Percentiles rank a stretch among this genome's conserved stretches.
Evolutionary conservation across 2,329 filamentous ascomycete species (phyloP).

Genomic region (Thyridium curvatum): DNA sequence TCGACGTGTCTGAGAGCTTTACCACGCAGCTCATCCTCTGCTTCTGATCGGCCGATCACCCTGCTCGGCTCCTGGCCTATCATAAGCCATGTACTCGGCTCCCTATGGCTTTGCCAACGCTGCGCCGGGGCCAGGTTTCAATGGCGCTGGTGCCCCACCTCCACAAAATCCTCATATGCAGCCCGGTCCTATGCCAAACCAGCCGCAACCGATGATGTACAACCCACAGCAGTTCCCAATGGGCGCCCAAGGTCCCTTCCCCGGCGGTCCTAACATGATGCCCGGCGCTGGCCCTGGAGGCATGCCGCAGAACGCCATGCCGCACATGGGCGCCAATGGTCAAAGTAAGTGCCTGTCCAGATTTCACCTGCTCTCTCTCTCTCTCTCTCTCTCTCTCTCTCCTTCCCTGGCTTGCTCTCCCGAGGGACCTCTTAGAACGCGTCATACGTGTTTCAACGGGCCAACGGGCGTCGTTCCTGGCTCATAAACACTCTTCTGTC

Average conservation of each 20-base stretch:
- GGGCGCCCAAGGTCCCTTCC: constrained; percentile 43
- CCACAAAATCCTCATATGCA: constrained; percentile 40
- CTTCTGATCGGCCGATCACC: constrained; percentile 1
- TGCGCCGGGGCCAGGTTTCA: constrained; percentile 45
- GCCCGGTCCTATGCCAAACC: constrained; percentile 31
- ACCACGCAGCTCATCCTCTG: background rate
- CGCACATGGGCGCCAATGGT: constrained; percentile 52
- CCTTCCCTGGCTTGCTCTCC: constrained; percentile 9
- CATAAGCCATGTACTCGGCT: constrained; percentile 45
- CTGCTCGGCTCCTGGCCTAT: constrained; percentile 5
- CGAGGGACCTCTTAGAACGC: too few relatives aligned
- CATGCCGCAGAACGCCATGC: constrained; percentile 60
- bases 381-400: constrained; percentile 15
- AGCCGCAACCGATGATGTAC: constrained; percentile 52
- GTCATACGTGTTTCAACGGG: too few relatives aligned
- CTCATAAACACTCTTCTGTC: too few relatives aligned
- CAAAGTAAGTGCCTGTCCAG: constrained; percentile 59
- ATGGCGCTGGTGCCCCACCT: constrained; percentile 37
- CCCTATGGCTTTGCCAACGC: constrained; percentile 50
- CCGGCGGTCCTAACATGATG: constrained; percentile 47
- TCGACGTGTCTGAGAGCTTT: background rate
- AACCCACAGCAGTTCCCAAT: constrained; percentile 53
- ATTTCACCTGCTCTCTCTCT: constrained; percentile 11
- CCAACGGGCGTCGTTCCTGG: too few relatives aligned
- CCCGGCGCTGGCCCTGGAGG: constrained; percentile 46